Evolutionary conservation across 75 land plant species (phyloP), one percentile per base, ranked within the genome.

Genomic region (Pinus taeda): DNA sequence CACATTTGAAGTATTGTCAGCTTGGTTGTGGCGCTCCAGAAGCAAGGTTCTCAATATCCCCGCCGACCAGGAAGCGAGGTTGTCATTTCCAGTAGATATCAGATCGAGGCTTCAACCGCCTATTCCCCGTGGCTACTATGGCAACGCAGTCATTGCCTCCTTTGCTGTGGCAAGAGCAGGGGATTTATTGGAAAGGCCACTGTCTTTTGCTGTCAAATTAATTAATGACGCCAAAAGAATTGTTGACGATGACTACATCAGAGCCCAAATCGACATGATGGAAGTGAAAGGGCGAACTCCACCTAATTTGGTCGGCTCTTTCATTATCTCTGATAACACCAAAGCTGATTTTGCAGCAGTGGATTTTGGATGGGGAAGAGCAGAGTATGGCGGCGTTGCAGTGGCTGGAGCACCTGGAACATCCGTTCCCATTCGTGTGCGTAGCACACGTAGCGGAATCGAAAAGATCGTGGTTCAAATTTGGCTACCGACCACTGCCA

Each of bases 1-100:
- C 58, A 80, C 78, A 37, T 80, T 80, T 30, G 86, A 84, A 24
- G 86, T 60, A 1, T 30, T 84, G 20, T 72, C 86, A 18, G 79
- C 77, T 1, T 71, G 57, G 18, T 55, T 80, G 36, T 84, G 86
- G 86, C 78, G 79, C 5, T 76, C 65, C 11, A 29, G 82, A 15
- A 77, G 77, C 5, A 36, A 53, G 21, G 79, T 80, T 1, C 77
- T 85, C 3, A 33, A 29, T 22, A 24, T 77, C 9, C 57, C 81
- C 2, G 29, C 36, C 0, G 33, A 26, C 0, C 57, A 26, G 20
- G 55, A 63, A 4, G 59, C 77, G 9, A 37, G 59, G 5, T 78
- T 84, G 29, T 21, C 69, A 57, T 77, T 80, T 59, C 76, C 82
- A 0, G 15, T 81, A 7, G 74, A 82, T 56, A 56, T 74, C 33